Evolutionary conservation across 805 yeast species (phyloP), one percentile per base, ranked within the genome.

Genomic region (Saccharomycopsis selenospora): DNA sequence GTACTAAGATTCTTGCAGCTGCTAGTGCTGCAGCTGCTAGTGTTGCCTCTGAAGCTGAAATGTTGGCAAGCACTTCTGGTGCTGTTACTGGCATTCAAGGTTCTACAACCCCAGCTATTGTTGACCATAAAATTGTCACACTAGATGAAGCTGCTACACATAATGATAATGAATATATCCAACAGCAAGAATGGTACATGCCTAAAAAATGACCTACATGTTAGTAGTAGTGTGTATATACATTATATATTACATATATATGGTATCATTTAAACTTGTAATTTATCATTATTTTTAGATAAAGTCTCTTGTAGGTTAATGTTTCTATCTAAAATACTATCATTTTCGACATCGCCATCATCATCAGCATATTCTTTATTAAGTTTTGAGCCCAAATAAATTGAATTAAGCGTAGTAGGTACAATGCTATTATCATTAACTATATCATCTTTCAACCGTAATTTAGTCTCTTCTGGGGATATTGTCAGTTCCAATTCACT

Each of bases 101-200:
- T n/a, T 14, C 8, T 10, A 20, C 38, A 7, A 5, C 4, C 5
- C 20, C n/a, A 33, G 38, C 18, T 5, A 7, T 14, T 10, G 10
- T 17, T 5, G 38, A 33, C n/a, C n/a, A 13, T 5, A 43, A 40
- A 28, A 28, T 28, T 7, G 22, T 46, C 4, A 43, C 44, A 11
- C 42, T 26, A 27, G 54, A 47, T 17, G 54, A 45, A 7, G 45
- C 28, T n/a, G 47, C 42, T 17, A 27, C 23, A 13, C 46, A 45
- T 20, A 45, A 51, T 27, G 52, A 48, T 33, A 52, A 51, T 25
- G 47, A 44, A 17, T 51, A 44, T 24, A 42, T 42, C 18, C 48
- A 50, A 18, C 42, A 50, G 17, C 50, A 46, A 24, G 50, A 50
- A 40, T 46, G 53, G 49, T 47, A 46, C 29, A 36, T 33, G 25